Evolutionary conservation across 2,329 filamentous ascomycete genomes (phyloP).

Genomic region (Parastagonospora avenae): DNA sequence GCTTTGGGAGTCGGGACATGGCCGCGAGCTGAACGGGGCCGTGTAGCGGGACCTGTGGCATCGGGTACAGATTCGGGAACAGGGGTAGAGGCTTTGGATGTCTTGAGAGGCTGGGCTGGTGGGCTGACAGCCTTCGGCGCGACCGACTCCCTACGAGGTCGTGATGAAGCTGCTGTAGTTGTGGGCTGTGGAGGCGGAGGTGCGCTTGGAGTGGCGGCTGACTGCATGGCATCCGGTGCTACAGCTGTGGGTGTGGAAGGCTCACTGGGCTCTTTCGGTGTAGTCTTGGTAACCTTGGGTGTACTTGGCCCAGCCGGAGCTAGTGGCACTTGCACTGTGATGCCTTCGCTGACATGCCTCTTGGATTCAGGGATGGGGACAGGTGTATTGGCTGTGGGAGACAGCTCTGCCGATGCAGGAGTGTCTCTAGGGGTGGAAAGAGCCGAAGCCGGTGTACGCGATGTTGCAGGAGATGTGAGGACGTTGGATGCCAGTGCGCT

Average conservation of each 20-base stretch:
- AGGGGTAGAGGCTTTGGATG: conserved; percentile 24
- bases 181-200: conserved; percentile 13
- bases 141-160: conserved; percentile 41
- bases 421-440: conserved; percentile 13
- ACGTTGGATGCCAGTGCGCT: conserved; percentile 12
- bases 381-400: conserved; percentile 17
- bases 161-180: conserved; percentile 41
- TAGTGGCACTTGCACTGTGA: conserved; percentile 48
- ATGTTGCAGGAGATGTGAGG: background rate
- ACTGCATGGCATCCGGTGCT: conserved; percentile 12
- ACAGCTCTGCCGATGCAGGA: conserved; percentile 14
- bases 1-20: conserved; percentile 50
- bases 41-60: conserved; percentile 21
- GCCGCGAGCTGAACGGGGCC: conserved; percentile 47
- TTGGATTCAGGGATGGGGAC: conserved; percentile 18
- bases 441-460: conserved; percentile 16
- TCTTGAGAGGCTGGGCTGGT: conserved; percentile 21
- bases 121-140: conserved; percentile 33
- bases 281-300: conserved; percentile 22
- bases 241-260: conserved; percentile 22
- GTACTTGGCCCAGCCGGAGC: conserved; percentile 51
- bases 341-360: conserved; percentile 19
- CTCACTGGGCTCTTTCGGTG: conserved; percentile 13
- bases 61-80: conserved; percentile 17
- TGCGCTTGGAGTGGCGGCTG: conserved; percentile 3